Percentiles rank a stretch among this genome's conserved stretches.
phyloP scores from a whole-genome alignment of 306 rosid species.

The Prunus persica region Prunus_persica_NCBIv2 NC_034009.1:32981501-32982000 shows the following conservation, averaged over 20 bases:
- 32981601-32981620: too few species aligned
- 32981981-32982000: constrained; percentile 17
- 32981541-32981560: too few species aligned
- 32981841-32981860: constrained; percentile 59
- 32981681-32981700: not conserved
- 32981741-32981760: constrained; percentile 69
- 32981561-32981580: too few species aligned
- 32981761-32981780: constrained; percentile 58
- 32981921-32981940: constrained; percentile 68
- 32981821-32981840: constrained; percentile 66
- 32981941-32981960: constrained; percentile 61
- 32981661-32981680: too few species aligned
- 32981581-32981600: too few species aligned
- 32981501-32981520: too few species aligned
- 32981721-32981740: constrained; percentile 36
- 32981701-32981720: not conserved
- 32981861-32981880: not conserved
- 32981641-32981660: too few species aligned
- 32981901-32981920: constrained; percentile 53
- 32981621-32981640: too few species aligned
- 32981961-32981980: not conserved
- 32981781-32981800: constrained; percentile 51
- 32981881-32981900: not conserved
- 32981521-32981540: too few species aligned
- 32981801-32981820: constrained; percentile 16